Base-by-base conservation (phyloP, 495 filamentous ascomycete species). In the Hyaloscypha variabilis region DNA sequence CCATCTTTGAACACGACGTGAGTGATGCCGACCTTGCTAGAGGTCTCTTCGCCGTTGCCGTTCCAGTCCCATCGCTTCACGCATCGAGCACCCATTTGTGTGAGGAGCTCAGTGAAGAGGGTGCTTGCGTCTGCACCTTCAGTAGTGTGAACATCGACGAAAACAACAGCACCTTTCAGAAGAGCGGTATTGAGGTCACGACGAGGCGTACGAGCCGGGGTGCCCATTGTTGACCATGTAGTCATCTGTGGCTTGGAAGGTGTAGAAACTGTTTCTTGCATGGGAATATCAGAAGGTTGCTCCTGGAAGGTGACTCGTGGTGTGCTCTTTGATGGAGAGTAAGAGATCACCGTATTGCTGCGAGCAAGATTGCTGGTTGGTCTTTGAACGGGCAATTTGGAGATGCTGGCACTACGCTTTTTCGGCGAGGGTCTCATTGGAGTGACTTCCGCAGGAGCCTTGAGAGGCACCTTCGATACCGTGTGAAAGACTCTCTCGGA, bases 1-100 rank as follows among this genome's bases (percentile, higher is more conserved):
- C 95, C 95, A 76, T 97, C 95, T 72, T 97, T 97, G 78, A 91
- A 99, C 1, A 99, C 87, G 1, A 99, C 91, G 71, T 99, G 95
- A 5, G 95, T 99, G 72, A 97, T 93, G 3, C 91, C 91, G 34
- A 96, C 80, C 73, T 88, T 91, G 58, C 62, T 62, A n/a, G 53
- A 52, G 53, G 64, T 62, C 39, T 69, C 62, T 4, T 46, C 39
- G 5, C 50, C 6, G 72, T 60, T 65, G 10, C 89, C 89, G 66
- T 92, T 95, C 92, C 92, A 96, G 14, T 83, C 83, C 95, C 95
- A 99, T 25, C 81, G 82, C 76, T 90, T 91, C 17, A 96, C 84
- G 68, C 91, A 93, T 30, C 87, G 85, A 21, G 94, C 95, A 11
- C 95, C 95, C 84, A 99, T 92, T 60, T 91, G 87, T 6, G 83